Base-by-base conservation (phyloP, 1,284 basidiomycete species). In the Porodaedalea pini region DNA sequence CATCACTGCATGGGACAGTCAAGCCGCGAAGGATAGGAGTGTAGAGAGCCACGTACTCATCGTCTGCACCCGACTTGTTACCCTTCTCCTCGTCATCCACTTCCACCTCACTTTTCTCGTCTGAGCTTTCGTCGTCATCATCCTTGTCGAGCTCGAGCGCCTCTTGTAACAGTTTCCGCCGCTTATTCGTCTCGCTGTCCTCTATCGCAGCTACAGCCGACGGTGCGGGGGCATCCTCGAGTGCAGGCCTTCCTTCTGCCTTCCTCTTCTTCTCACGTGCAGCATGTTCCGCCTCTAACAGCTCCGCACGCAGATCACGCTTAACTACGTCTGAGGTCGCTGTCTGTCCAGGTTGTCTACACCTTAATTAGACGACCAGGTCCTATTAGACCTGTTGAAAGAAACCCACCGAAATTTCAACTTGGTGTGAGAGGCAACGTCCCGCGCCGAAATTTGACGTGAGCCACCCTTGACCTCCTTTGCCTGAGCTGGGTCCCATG, bases 361-460 rank as follows among this genome's bases (percentile, higher is more conserved):
- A 47, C 10, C 56, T 39, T 44, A 15, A 49, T 32, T 39, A 57
- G 37, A 56, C n/a, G 31, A 21, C 56, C 39, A 49, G 40, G 39
- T 11, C 23, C 27, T 8, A 11, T 15, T 27, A 54, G 23, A 56
- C 49, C 37, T 60, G 49, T 40, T 36, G 55, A 52, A 40, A 45
- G 21, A 63, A 10, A 62, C 63, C 52, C 62, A 90, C 84, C 94
- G 85, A 74, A 97, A 98, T 77, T 98, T 98, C 62, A 98, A 86
- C 73, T 95, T 95, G 1, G 94, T 98, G 70, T 97, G 91, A 3
- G 91, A 80, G 2, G 94, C 91, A 79, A 96, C 89, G 69, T 95
- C 92, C 58, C 90, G 83, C 67, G 90, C 88, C 13, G 92, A 94
- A 73, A 88, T 90, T 69, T 94, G 91, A 61, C 90, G 84, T 47